These are phyloP conservation scores for Metarhizium anisopliae DNA, from an alignment of 2,329 filamentous ascomycete genomes.

Conservation along the genomic window DNA sequence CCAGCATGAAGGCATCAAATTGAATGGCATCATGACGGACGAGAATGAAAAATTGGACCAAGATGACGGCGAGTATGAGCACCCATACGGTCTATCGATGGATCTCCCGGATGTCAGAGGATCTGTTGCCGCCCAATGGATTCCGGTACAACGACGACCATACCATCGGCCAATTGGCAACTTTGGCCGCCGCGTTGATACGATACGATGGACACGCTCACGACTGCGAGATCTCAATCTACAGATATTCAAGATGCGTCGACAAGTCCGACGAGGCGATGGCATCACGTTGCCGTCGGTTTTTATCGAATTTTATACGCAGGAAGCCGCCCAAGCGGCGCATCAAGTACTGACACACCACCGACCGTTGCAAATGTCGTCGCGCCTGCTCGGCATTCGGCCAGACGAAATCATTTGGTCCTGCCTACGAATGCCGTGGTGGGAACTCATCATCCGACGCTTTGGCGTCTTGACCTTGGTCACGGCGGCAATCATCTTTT, in stretches of 20 bases:
- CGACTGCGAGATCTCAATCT: conserved; percentile 29
- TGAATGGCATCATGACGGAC: background rate
- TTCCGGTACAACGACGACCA: conserved; percentile 64
- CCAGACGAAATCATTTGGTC: conserved; percentile 83
- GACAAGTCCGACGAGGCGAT: conserved; percentile 63
- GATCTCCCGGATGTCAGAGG: conserved; percentile 31
- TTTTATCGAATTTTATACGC: conserved; percentile 82
- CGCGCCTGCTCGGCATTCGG: conserved; percentile 73
- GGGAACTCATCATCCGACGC: conserved; percentile 69
- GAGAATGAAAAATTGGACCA: conserved; percentile 12
- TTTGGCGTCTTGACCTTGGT: conserved; percentile 65
- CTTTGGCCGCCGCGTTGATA: conserved; percentile 84
- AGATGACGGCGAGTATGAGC: conserved; percentile 23
- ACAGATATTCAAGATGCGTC: conserved; percentile 54
- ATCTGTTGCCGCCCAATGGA: conserved; percentile 62
- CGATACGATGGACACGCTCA: conserved; percentile 78
- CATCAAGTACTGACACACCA: conserved; percentile 84
- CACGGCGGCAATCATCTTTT: conserved; percentile 75
- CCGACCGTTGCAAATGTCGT: conserved; percentile 76
- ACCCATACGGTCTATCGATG: conserved; percentile 26
- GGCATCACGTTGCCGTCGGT: conserved; percentile 63
- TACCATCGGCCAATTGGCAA: conserved; percentile 59
- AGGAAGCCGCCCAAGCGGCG: conserved; percentile 77
- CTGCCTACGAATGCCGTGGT: conserved; percentile 77
- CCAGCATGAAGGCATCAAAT: background rate